Conservation (phyloP, 2,329 filamentous ascomycete genomes). For the Phialemoniopsis sp. region DNA sequence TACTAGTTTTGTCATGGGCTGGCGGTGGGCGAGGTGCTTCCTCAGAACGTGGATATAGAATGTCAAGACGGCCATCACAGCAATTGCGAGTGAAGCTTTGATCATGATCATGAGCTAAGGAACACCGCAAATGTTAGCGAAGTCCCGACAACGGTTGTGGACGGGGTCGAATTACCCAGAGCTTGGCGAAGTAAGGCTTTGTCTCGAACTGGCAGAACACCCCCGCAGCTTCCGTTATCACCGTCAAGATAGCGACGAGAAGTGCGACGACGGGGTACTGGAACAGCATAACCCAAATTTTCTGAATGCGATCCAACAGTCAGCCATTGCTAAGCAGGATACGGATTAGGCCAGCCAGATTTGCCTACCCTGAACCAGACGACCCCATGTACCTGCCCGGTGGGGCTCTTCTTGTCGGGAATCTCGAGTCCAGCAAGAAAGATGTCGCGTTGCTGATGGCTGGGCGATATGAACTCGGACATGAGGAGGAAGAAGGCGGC, state of each 20-base stretch:
- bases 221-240: constrained; percentile 19
- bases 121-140: not conserved
- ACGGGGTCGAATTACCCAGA: constrained; percentile 15
- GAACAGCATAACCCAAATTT: constrained; percentile 28
- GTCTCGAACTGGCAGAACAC: constrained; percentile 23
- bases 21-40: constrained; percentile 13
- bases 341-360: not conserved
- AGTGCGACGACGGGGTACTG: constrained; percentile 31
- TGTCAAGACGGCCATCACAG: constrained; percentile 16
- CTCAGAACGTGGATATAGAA: constrained; percentile 9
- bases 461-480: constrained; percentile 33
- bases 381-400: constrained; percentile 18
- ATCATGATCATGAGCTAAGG: constrained; percentile 20
- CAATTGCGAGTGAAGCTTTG: constrained; percentile 14
- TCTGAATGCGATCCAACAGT: constrained; percentile 5
- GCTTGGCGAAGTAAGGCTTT: constrained; percentile 19
- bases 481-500: constrained; percentile 39
- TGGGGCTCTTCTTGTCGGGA: constrained; percentile 16
- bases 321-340: too few species aligned
- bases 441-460: constrained; percentile 21
- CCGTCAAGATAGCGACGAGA: constrained; percentile 35
- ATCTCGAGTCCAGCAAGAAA: constrained; percentile 30
- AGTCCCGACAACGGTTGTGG: not conserved
- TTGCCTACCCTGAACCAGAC: constrained; percentile 23
- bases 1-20: constrained; percentile 17